These are phyloP conservation scores for Colletotrichum sp. DNA, from an alignment of 2,329 filamentous ascomycete genomes.

Conservation along the genomic window DNA sequence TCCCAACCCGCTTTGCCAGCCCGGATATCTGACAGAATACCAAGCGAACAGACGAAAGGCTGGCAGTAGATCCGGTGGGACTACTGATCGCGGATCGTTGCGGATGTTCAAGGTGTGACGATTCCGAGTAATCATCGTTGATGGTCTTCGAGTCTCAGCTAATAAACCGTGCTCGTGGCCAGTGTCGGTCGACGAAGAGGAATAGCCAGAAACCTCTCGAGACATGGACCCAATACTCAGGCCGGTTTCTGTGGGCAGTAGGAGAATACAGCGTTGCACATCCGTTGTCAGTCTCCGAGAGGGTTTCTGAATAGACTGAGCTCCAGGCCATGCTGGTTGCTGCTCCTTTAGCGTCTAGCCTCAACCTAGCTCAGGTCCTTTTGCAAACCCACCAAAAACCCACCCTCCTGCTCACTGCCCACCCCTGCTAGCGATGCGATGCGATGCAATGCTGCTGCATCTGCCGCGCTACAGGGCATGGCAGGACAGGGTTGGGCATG, in stretches of 20 bases:
- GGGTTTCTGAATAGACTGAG: not conserved
- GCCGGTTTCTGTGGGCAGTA: not conserved
- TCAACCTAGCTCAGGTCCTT: conserved; percentile 23
- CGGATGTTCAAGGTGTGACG: not conserved
- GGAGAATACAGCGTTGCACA: not conserved
- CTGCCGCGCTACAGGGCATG: conserved; percentile 22
- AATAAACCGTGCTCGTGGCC: not conserved
- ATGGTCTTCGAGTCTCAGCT: not conserved
- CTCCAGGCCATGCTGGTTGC: not conserved
- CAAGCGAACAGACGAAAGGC: not conserved
- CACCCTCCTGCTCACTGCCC: conserved; percentile 7
- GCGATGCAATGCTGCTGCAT: conserved; percentile 23
- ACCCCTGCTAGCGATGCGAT: conserved; percentile 14
- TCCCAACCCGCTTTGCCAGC: not conserved
- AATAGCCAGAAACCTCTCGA: not conserved
- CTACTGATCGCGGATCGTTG: not conserved
- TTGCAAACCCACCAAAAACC: conserved; percentile 22
- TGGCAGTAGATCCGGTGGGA: not conserved
- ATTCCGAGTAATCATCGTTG: not conserved
- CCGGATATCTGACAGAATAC: not conserved
- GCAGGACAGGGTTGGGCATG: conserved; percentile 14
- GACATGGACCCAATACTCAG: not conserved
- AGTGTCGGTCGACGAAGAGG: not conserved
- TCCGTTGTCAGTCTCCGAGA: conserved; percentile 1
- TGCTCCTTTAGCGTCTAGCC: conserved; percentile 18